Base-by-base conservation (phyloP, 331 rosid genomes). In the Arachis monticola region DNA sequence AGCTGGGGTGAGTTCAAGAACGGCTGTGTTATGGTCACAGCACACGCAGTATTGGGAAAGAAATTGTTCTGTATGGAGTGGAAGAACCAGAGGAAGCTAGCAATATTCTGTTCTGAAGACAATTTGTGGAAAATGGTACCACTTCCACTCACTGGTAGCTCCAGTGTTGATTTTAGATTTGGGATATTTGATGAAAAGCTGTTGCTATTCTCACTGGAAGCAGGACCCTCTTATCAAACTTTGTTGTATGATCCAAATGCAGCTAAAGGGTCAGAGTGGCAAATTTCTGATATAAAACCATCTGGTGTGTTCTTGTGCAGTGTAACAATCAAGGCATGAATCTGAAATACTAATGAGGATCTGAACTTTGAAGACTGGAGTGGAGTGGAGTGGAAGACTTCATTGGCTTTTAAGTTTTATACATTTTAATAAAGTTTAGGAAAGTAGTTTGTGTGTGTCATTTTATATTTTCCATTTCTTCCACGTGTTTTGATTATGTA, bases 21-120 rank as follows among this genome's bases (percentile, higher is more conserved):
- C 42, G 98, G 97, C 7, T 93, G 95, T 75, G 95, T 90, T 38
- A 93, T 93, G 98, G 95, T 93, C 78, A 93, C 95, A 45, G 90
- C 97, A 63, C 93, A 88, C 17, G 98, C 95, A 55, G 90, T 87
- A 41, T 42, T 93, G 5, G 97, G 79, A 64, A 86, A 93, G 81
- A 90, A 85, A 60, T 88, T 93, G 52, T 92, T 88, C 83, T 90
- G 97, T 72, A 83, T 85, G 81, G 98, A 93, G 82, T 93, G 98
- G 98, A 93, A 86, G 87, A 87, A 88, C 79, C 98, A 90, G 79
- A 74, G 97, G 60, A 90, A 85, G 77, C 80, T 93, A 10, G 75
- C 95, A 2, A 83, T 87, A 69, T 92, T 87, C 73, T 48, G 80
- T 78, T 89, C 98, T 2, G 84, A 83, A 44, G 87, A 90, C 75